Conservation (phyloP, 495 filamentous ascomycete species). For the Penicillium bialowiezense region DNA sequence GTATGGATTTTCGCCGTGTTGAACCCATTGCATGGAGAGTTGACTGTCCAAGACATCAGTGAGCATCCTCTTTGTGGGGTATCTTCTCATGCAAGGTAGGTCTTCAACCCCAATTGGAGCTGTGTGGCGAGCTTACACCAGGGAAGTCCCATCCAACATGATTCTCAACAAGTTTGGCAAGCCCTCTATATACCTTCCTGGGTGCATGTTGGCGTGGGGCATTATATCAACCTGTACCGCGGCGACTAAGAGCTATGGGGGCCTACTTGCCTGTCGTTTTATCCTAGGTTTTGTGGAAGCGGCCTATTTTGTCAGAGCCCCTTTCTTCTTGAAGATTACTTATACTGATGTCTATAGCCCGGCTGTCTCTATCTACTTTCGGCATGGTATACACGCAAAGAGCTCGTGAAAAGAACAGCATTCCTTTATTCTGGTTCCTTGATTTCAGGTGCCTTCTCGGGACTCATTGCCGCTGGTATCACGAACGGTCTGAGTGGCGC, state of each 20-base stretch:
- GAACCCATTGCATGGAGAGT: not conserved
- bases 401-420: conserved; percentile 21
- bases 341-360: conserved; percentile 13
- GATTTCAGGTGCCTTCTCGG: conserved; percentile 26
- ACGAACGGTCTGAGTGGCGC: conserved; percentile 16
- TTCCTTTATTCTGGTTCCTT: conserved; percentile 23
- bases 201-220: conserved; percentile 50
- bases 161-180: conserved; percentile 45
- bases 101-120: conserved; percentile 26
- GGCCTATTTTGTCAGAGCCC: conserved; percentile 34
- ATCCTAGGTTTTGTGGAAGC: conserved; percentile 49
- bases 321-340: too few species aligned
- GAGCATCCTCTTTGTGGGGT: conserved; percentile 56
- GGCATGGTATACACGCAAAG: conserved; percentile 47
- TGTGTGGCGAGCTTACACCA: conserved; percentile 35
- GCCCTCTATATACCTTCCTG: conserved; percentile 28
- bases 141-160: conserved; percentile 52
- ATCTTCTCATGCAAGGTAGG: conserved; percentile 20
- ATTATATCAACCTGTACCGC: conserved; percentile 44
- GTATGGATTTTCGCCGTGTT: not conserved
- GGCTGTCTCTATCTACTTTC: conserved; percentile 43
- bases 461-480: conserved; percentile 26
- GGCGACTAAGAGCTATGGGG: conserved; percentile 38
- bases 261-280: conserved; percentile 35
- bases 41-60: conserved; percentile 41